Base-by-base conservation (phyloP, 441 rosid genomes). In the Brassica balearica region DNA sequence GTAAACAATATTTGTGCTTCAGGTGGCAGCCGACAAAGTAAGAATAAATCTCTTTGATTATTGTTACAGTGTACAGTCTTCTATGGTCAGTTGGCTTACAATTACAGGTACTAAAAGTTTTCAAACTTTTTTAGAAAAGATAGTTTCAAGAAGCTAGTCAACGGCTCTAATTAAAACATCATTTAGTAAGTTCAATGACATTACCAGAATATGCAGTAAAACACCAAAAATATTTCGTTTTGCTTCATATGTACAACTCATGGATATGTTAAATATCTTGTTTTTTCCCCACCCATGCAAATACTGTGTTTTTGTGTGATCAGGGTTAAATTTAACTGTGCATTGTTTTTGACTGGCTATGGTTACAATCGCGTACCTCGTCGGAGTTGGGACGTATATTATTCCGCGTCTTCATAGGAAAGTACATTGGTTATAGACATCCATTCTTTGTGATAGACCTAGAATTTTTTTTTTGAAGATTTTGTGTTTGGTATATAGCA, bases 401-500 rank as follows among this genome's bases (percentile, higher is more conserved):
- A 34, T 34, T 34, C 8, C 41, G 41, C 41, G 41, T 34, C 9
- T 34, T 34, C 8, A 34, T 6, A 34, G 41, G 41, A 34, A 34
- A 34, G 8, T 7, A 34, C 8, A 34, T 34, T 34, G 41, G 41
- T 34, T 34, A 6, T 34, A 7, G 41, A 34, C 41, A 34, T 34
- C 41, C 41, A 34, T 34, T 34, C 41, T 34, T 34, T 34, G 41
- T 34, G 41, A 34, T 29, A 29, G 34, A 29, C 41, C 41, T 34
- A 34, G 41, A 34, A 34, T 34, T 34, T 34, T 2, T 29, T 7
- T 34, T 34, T 34, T 29, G 8, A 34, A 34, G 8, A 64, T 25
- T 58, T 71, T 71, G 72, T 72, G 72, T 77, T 77, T 77, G 81
- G 81, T 71, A 29, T 41, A 38, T 77, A 71, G 48, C 11, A 41